These are phyloP conservation scores for Solanum pennellii DNA, from an alignment of 257 asterid species.

Conservation along the genomic window DNA sequence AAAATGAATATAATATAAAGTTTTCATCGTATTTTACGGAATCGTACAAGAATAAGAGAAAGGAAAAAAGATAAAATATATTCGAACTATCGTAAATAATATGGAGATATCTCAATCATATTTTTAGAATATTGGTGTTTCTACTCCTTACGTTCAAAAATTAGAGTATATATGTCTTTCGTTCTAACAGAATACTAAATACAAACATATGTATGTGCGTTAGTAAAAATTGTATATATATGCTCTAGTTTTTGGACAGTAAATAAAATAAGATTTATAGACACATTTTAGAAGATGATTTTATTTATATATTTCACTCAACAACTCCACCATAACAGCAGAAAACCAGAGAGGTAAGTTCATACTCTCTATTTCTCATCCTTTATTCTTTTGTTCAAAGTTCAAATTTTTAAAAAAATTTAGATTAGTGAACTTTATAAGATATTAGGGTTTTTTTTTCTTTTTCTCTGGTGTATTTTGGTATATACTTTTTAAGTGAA, in stretches of 20 bases:
- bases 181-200: no score
- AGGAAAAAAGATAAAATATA: no score
- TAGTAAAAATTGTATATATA: no score
- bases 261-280: background rate
- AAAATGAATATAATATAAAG: background rate
- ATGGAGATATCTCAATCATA: no score
- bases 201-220: no score
- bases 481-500: background rate
- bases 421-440: background rate
- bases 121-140: no score
- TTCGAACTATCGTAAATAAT: no score
- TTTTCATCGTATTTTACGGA: background rate
- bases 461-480: no score
- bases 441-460: background rate
- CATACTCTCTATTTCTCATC: background rate
- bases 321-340: background rate
- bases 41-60: background rate
- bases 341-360: background rate
- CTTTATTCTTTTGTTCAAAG: background rate
- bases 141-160: no score
- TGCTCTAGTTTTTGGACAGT: no score
- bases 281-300: background rate
- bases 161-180: no score
- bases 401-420: background rate
- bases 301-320: background rate